These are phyloP conservation scores for Anastatica hierochuntica DNA, from an alignment of 345 rosid genomes.

Conservation along the genomic window DNA sequence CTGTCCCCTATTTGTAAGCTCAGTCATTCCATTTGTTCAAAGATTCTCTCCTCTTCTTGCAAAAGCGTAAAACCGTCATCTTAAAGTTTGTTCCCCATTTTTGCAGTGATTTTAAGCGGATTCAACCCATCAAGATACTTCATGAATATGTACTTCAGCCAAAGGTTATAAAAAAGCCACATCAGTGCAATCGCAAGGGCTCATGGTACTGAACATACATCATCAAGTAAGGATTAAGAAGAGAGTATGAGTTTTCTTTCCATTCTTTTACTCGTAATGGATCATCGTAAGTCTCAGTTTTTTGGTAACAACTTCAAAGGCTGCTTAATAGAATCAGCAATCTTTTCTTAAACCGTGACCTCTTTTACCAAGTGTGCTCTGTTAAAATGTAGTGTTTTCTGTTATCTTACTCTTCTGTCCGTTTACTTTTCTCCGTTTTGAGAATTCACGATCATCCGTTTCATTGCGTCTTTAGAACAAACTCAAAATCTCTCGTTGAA, in stretches of 20 bases:
- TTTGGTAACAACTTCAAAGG: slow-evolving; percentile 12
- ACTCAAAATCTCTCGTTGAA: neutral
- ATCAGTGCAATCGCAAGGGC: slow-evolving; percentile 9
- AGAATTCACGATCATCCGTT: neutral
- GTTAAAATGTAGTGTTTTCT: slow-evolving; percentile 13
- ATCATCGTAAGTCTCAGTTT: slow-evolving; percentile 8
- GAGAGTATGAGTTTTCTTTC: neutral
- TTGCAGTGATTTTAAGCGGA: slow-evolving; percentile 89
- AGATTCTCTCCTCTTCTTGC: neutral
- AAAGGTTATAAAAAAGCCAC: slow-evolving; percentile 38
- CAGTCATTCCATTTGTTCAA: neutral
- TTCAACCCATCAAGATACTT: slow-evolving; percentile 96
- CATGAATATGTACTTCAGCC: slow-evolving; percentile 87
- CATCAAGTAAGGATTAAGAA: slow-evolving; percentile 14
- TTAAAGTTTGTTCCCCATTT: neutral
- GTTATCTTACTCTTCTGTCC: neutral
- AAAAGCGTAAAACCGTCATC: neutral
- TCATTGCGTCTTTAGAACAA: neutral
- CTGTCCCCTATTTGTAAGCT: slow-evolving; percentile 85
- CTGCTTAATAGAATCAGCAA: slow-evolving; percentile 14
- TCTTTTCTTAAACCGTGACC: neutral
- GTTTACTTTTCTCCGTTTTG: neutral
- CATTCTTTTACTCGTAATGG: neutral
- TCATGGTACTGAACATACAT: slow-evolving; percentile 20
- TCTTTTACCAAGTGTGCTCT: neutral